Base-by-base conservation (phyloP, 495 filamentous ascomycete genomes). In the Neurospora sp. region DNA sequence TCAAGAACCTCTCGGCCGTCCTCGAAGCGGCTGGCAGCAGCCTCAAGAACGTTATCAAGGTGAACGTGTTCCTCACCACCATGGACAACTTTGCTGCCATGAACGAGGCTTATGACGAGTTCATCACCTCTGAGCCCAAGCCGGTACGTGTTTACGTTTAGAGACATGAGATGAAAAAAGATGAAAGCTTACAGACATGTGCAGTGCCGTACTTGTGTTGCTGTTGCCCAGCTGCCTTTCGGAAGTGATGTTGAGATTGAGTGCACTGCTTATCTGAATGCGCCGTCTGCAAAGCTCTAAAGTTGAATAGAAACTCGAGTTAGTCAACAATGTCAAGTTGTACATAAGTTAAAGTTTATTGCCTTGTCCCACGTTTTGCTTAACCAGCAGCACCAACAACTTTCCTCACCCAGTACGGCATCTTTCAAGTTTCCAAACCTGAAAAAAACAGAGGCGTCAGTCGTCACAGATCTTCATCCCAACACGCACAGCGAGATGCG, bases 191-290 rank as follows among this genome's bases (percentile, higher is more conserved):
- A 68, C 14, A 38, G 14, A 12, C 20, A 31, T 35, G 8, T 8
- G 4, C 41, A 80, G 76, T 85, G 83, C 72, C 83, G 88, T 44
- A 91, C 90, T 53, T 92, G 90, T 75, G 89, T 93, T 45, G 90
- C 89, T 7, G 90, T 91, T 31, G 85, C 89, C 77, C 87, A 88
- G 53, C 80, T 92, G 70, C 90, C 90, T 1, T 79, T 90, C 27
- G 85, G 86, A 20, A 89, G 89, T 9, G 89, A 91, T 82, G 89
- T 93, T 18, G 90, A 92, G 82, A 91, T 93, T 77, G 90, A 92
- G 79, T 91, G 88, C 75, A 88, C 86, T 68, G 90, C 90, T 6
- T 81, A 85, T 81, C 77, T 85, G 73, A 65, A 72, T 37, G 53
- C 27, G 53, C 27, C 53, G 14, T 8, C n/a, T 1, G 68, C 37